A percentile compares a stretch with the other conserved stretches of the same genome.
Evolutionary conservation across 495 filamentous ascomycete genomes (phyloP).

Genomic region (Podospora comata): DNA sequence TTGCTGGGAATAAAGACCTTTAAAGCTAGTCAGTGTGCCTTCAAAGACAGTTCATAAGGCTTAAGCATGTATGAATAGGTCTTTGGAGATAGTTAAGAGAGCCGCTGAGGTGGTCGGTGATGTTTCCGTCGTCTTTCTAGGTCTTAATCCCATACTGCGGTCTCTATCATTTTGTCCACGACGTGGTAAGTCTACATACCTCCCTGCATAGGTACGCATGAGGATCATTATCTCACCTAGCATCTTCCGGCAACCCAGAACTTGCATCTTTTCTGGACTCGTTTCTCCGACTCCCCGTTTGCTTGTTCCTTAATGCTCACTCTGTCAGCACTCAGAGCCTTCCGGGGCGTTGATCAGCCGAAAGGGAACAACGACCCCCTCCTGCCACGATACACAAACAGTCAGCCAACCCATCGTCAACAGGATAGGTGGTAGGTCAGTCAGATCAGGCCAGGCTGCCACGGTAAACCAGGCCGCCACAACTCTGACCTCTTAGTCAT

Average conservation of each 20-base stretch:
- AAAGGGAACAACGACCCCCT: background rate
- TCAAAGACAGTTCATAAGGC: too few species aligned
- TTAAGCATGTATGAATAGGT: too few species aligned
- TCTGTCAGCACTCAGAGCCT: background rate
- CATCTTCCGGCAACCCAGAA: background rate
- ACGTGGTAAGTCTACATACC: too few species aligned
- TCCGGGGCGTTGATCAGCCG: background rate
- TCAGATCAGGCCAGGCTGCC: background rate
- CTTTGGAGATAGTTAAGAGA: too few species aligned
- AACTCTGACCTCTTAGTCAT: background rate
- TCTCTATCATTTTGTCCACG: too few species aligned
- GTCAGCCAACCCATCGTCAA: background rate
- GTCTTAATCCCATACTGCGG: too few species aligned
- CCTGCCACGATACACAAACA: background rate
- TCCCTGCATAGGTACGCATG: too few species aligned
- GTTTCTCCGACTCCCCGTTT: background rate
- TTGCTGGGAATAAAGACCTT: too few species aligned
- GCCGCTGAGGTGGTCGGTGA: too few species aligned
- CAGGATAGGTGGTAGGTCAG: background rate
- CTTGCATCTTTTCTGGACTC: background rate
- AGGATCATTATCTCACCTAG: background rate
- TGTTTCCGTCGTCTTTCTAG: too few species aligned
- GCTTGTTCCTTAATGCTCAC: background rate
- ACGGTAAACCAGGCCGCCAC: background rate
- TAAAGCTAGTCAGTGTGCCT: too few species aligned